phyloP scores from a whole-genome alignment of 352 stramenopile genomes.

The Blastocystis sp. region DNA sequence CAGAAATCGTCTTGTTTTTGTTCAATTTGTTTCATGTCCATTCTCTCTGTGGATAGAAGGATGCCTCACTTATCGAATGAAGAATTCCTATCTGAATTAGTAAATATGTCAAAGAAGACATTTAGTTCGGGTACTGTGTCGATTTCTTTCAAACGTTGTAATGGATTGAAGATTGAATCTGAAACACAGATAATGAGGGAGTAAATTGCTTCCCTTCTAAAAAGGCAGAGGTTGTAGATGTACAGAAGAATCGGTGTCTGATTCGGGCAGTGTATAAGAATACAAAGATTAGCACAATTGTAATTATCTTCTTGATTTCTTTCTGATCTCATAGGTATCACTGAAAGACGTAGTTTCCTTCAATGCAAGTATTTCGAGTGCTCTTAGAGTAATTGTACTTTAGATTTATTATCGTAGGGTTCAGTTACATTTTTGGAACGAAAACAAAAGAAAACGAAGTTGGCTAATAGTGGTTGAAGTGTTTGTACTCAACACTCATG shows the following conservation, averaged over 20 bases:
- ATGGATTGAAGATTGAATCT: background rate
- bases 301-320: background rate
- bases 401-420: background rate
- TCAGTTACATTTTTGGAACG: conserved; percentile 51
- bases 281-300: conserved; percentile 44
- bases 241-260: conserved; percentile 32
- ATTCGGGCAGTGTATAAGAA: conserved; percentile 30
- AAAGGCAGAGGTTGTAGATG: background rate
- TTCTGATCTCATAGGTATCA: background rate
- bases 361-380: conserved; percentile 21
- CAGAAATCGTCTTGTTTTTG: background rate
- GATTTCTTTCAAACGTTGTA: conserved; percentile 51
- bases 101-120: background rate
- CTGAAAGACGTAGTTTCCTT: conserved; percentile 38
- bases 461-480: conserved; percentile 25
- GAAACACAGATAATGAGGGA: conserved; percentile 35
- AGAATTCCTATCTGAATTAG: conserved; percentile 12
- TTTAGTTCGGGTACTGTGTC: background rate
- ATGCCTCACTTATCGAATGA: conserved; percentile 52
- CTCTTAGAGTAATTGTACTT: background rate
- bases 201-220: conserved; percentile 57
- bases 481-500: background rate
- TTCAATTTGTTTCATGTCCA: no score
- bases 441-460: conserved; percentile 36
- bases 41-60: no score